Evolutionary conservation across 495 filamentous ascomycete genomes (phyloP), one percentile per base, ranked within the genome.

Genomic region (Penicillium cinerascens): DNA sequence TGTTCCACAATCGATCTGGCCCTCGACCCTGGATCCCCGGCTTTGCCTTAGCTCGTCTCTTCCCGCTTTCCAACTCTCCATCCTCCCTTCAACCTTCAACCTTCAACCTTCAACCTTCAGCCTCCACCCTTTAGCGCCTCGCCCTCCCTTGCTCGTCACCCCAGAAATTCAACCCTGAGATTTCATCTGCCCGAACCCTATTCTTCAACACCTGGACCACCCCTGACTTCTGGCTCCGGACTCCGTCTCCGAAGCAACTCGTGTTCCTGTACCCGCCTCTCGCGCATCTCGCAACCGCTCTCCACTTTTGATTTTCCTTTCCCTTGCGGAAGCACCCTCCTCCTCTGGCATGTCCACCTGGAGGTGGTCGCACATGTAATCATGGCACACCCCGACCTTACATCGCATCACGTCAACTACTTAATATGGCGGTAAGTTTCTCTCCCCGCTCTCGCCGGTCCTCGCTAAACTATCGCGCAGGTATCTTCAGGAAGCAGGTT

Each of bases 391-490:
- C 71, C 67, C 48, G 67, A 75, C 61, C 81, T 98, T 64, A 87
- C 89, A 71, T 92, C 91, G 55, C 84, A 97, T 78, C 87, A 92
- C 75, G 83, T 97, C 77, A 98, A 97, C 81, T 97, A 92, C 79
- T 79, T 98, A 75, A 89, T 98, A 78, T 96, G 91, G 89, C 91
- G 91, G 89, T 97, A 82, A 72, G 89, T 82, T 56, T 69, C 64
- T 64, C 35, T 36, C 47, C 43, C n/a, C 45, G n/a, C n/a, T 42
- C 13, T n/a, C 38, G 16, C 16, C 9, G 16, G 1, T 41, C 15
- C 16, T 39, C 35, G 36, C 40, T 55, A 57, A 51, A 38, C 43
- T 41, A 69, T 21, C 40, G 21, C 36, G 22, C 37, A 95, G 89
- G 71, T 95, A 92, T 72, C 83, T 95, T 59, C 82, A 92, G 73